These are phyloP conservation scores for Fusarium nodosum DNA, from an alignment of 2,329 filamentous ascomycete genomes.

Conservation along the genomic window DNA sequence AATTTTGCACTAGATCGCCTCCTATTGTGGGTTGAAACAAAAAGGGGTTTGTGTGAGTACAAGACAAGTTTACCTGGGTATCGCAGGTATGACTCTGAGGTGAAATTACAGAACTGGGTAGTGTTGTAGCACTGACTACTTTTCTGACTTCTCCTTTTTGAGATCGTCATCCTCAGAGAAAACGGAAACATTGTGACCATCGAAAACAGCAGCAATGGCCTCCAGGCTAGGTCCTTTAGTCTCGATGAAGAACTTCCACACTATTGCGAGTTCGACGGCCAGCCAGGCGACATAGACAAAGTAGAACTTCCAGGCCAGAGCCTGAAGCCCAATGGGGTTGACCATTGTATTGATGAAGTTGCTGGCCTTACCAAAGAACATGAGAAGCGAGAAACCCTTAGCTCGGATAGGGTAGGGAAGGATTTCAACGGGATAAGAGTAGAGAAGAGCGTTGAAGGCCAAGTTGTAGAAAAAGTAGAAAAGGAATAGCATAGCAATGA, in stretches of 20 bases:
- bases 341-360: conserved; percentile 18
- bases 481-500: conserved; percentile 31
- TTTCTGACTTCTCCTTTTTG: not conserved
- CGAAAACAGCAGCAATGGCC: not conserved
- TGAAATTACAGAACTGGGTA: no score
- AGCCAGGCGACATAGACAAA: conserved; percentile 8
- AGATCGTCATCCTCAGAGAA: not conserved
- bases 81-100: no score
- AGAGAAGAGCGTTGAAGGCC: conserved; percentile 37
- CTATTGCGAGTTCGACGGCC: not conserved
- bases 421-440: conserved; percentile 37
- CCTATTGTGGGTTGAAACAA: no score
- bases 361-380: conserved; percentile 28
- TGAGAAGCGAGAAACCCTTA: conserved; percentile 37
- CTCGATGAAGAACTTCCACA: conserved; percentile 17
- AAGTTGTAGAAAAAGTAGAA: conserved; percentile 43
- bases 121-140: not conserved
- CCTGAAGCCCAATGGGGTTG: conserved; percentile 9
- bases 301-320: conserved; percentile 7
- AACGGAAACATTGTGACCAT: not conserved
- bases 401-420: conserved; percentile 30
- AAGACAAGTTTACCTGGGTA: no score
- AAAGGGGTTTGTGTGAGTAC: no score
- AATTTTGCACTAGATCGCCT: no score
- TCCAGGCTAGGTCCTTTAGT: conserved; percentile 9